Percentiles rank a stretch among this genome's conserved stretches.
These are phyloP conservation scores for Discostella stelligeroides DNA, from an alignment of 108 stramenopile species.

Conservation along the genomic window DNA sequence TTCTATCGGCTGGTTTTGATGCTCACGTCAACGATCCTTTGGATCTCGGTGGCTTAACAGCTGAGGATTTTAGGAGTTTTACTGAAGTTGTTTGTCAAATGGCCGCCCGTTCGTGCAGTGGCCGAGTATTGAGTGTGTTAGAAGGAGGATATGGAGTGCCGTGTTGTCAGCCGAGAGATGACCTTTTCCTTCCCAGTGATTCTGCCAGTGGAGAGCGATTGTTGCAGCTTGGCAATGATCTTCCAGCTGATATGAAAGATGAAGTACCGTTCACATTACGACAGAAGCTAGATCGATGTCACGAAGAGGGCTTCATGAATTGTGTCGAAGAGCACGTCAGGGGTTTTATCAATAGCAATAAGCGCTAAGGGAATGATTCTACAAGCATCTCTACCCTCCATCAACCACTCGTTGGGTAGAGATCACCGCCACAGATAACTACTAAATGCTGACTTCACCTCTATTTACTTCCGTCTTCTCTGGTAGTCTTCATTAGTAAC, in stretches of 20 bases:
- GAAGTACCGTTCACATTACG: conserved; percentile 56
- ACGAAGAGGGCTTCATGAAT: conserved; percentile 81
- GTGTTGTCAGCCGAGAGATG: conserved; percentile 67
- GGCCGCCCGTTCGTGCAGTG: conserved; percentile 88
- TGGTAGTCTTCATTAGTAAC: too few relatives aligned
- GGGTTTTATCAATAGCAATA: conserved; percentile 57
- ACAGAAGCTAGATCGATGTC: conserved; percentile 75
- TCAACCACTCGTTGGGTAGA: too few relatives aligned
- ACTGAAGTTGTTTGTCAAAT: conserved; percentile 88
- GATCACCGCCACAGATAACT: too few relatives aligned
- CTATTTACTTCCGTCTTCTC: too few relatives aligned
- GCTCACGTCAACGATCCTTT: conserved; percentile 92
- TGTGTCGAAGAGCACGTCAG: conserved; percentile 76
- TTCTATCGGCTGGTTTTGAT: conserved; percentile 96
- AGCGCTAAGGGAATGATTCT: conserved; percentile 17
- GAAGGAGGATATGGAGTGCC: conserved; percentile 99
- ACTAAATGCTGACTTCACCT: too few relatives aligned
- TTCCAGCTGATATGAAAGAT: conserved; percentile 77
- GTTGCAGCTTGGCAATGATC: conserved; percentile 73
- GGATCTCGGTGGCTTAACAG: conserved; percentile 80
- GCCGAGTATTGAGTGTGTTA: conserved; percentile 89
- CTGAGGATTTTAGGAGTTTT: conserved; percentile 82
- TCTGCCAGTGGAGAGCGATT: conserved; percentile 27
- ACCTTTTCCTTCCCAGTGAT: conserved; percentile 54
- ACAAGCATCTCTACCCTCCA: too few relatives aligned